Base-by-base conservation (phyloP, 192 early-diverging fungal genomes). In the Jimgerdemannia lactiflua region DNA sequence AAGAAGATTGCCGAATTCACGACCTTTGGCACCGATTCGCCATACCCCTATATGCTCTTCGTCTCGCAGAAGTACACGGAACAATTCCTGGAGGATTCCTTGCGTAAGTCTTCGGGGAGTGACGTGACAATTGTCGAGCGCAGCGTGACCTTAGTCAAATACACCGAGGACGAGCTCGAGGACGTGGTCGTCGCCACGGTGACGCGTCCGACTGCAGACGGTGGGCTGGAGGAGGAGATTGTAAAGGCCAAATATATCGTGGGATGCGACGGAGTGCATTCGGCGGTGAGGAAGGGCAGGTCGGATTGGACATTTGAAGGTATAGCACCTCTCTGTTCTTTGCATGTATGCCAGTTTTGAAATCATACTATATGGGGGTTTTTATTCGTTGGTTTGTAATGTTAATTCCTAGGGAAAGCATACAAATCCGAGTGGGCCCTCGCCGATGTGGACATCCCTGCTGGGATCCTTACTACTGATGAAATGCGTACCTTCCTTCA, bases 221-320 rank as follows among this genome's bases (percentile, higher is more conserved):
- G 29, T 29, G 41, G 65, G 18, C 29, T 29, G 29, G 29, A 29
- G 29, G 43, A 42, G 1, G 20, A 75, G n/a, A 29, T 42, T 10
- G 69, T 79, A 4, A 39, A 3, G 8, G 72, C 73, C 40, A 63
- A 39, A 2, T 83, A 77, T 44, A 65, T 83, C 3, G 71, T 83
- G 1, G 81, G 81, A 19, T 70, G 75, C n/a, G 81, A 83, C 59
- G 81, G 81, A 41, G 64, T 64, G 0, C 81, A 79, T 67, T 83
- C 81, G 1, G 49, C 43, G 3, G 78, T 83, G 14, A 75, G 81
- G 29, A 79, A 79, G 68, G 67, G 40, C 0, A 70, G 11, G 0
- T 7, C 65, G 11, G 71, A 44, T 8, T 83, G 81, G 81, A 71
- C 69, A 0, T 83, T 74, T 63, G 44, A 79, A 29, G 81, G 81